Evolutionary conservation across 805 yeast species (phyloP), one percentile per base, ranked within the genome.

Genomic region (Saccharomyces cerevisiae): DNA sequence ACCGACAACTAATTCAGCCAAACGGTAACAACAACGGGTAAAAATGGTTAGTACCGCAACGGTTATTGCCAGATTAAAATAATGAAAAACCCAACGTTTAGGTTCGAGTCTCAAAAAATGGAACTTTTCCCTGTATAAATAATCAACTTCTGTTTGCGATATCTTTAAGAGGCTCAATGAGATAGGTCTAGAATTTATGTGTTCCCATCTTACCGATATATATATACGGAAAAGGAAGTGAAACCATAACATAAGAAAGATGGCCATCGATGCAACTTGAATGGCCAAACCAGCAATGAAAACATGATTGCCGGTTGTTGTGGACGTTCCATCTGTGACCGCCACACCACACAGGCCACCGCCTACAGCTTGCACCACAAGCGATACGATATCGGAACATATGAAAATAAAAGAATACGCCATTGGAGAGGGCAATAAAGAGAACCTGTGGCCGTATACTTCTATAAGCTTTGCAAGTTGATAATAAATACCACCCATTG

Each of bases 401-500:
- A 89, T 79, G 62, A 89, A 89, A 9, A 85, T 71, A 51, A 79
- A 77, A 0, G 90, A 77, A 54, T 69, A 69, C 3, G 59, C 54
- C 60, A 64, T 68, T 27, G 73, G 72, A 2, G 70, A 64, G 14
- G 62, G 59, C 41, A 79, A 51, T 1, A 65, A 51, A 8, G 90
- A 81, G 58, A 70, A 83, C 17, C 71, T 64, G 54, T 74, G 71
- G 1, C 89, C 89, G 62, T 81, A 82, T 0, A 87, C 68, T 53
- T 84, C 81, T 49, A 83, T 73, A 50, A 85, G 61, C 68, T 87
- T 85, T 5, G 86, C 89, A 58, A 89, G 70, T 52, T 83, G 74
- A 59, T 78, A 85, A 70, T 89, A 90, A 2, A 89, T 75, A 1
- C 92, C 96, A 3, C 87, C 96, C 87, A 87, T 85, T 48, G 87